Percentiles rank a stretch among this genome's conserved stretches.
Conservation (phyloP, 495 filamentous ascomycete species). For the Cercophora scortea region DNA sequence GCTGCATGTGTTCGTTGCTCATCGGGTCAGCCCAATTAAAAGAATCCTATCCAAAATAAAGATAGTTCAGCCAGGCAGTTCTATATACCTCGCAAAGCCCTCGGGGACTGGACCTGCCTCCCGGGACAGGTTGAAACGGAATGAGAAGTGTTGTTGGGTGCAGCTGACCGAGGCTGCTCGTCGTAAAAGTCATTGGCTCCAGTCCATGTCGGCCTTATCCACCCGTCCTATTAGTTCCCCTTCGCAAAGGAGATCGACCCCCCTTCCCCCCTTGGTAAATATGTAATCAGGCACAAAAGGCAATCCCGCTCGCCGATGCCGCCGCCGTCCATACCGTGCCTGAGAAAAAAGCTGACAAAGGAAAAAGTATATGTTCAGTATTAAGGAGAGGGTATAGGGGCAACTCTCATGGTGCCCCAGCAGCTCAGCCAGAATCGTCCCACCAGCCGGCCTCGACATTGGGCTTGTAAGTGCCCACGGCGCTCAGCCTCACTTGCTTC, state of each 20-base stretch:
- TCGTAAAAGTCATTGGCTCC: not conserved
- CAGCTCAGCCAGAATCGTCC: slow-evolving; percentile 28
- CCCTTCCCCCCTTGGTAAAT: too few species aligned
- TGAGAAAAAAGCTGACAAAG: not conserved
- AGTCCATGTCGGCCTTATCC: not conserved
- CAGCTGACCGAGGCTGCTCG: not conserved
- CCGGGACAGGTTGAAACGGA: not conserved
- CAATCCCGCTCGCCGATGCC: not conserved
- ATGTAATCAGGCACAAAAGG: too few species aligned
- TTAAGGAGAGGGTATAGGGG: not conserved
- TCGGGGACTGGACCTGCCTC: too few species aligned
- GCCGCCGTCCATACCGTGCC: not conserved
- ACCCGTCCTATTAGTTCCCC: too few species aligned
- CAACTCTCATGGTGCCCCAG: not conserved
- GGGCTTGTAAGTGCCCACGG: slow-evolving; percentile 29
- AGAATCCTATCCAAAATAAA: too few species aligned
- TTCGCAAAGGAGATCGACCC: too few species aligned
- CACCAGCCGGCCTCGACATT: slow-evolving; percentile 32
- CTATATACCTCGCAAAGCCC: too few species aligned
- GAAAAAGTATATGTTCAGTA: not conserved
- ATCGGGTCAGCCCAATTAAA: too few species aligned
- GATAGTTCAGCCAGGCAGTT: too few species aligned
- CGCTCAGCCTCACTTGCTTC: slow-evolving; percentile 38
- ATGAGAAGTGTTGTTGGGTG: not conserved
- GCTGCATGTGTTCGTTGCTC: too few species aligned